A percentile compares a stretch with the other conserved stretches of the same genome.
phyloP scores from a whole-genome alignment of 257 asterid genomes.

The Salvia rosmarinus region DNA sequence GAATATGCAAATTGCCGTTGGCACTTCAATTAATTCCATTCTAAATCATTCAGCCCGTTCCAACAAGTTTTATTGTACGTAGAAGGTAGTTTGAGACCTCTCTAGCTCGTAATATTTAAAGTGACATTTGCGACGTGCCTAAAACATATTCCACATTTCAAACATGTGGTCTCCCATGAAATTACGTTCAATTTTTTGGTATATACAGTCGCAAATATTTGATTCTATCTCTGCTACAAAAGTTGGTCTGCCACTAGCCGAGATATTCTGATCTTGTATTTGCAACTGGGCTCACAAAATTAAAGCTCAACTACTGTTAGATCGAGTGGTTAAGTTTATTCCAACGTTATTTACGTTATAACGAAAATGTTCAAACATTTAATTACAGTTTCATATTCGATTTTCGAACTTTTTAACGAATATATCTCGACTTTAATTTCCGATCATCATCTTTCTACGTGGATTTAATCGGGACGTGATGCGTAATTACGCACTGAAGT shows the following conservation, averaged over 20 bases:
- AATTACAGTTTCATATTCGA: no score
- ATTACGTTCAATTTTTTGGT: not conserved
- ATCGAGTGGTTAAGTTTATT: no score
- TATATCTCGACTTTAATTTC: not conserved
- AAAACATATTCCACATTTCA: not conserved
- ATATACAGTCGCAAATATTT: not conserved
- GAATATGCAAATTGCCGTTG: no score
- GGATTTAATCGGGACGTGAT: not conserved
- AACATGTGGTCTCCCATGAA: not conserved
- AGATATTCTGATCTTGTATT: not conserved
- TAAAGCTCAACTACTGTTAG: not conserved
- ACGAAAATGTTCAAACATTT: no score
- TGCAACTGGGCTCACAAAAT: not conserved
- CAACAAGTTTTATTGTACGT: no score
- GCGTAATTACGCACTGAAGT: not conserved
- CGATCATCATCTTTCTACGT: not conserved
- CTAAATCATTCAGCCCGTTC: no score
- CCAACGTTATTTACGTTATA: no score
- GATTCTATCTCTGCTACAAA: not conserved
- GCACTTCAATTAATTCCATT: no score
- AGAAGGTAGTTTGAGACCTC: no score
- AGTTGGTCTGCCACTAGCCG: conserved; percentile 2
- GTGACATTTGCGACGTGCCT: not conserved
- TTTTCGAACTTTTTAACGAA: not conserved
- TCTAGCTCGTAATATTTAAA: not conserved